phyloP scores from a whole-genome alignment of 108 stramenopile genomes.

The Fistulifera pelliculosa region DNA sequence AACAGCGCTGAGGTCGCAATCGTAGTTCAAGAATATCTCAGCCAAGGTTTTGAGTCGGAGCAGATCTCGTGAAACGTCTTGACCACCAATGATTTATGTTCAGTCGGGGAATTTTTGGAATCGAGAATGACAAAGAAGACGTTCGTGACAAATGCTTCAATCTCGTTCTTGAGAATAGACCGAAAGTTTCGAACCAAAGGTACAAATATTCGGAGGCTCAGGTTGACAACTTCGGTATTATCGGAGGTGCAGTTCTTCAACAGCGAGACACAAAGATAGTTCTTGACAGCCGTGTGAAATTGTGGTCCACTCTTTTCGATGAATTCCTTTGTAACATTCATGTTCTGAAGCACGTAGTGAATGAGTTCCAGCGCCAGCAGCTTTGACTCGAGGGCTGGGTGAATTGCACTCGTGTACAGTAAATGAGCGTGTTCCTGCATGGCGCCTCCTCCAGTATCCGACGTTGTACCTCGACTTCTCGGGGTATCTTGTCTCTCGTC shows the following conservation, averaged over 20 bases:
- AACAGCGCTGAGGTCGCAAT: constrained; percentile 91
- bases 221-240: constrained; percentile 77
- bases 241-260: constrained; percentile 91
- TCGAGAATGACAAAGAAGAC: constrained; percentile 97
- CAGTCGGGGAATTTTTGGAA: constrained; percentile 82
- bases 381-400: constrained; percentile 79
- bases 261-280: constrained; percentile 87
- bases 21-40: constrained; percentile 98
- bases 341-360: constrained; percentile 72
- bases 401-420: constrained; percentile 30
- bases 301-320: constrained; percentile 54
- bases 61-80: constrained; percentile 88
- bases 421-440: constrained; percentile 1
- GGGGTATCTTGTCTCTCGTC: constrained; percentile 13
- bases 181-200: constrained; percentile 86
- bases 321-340: constrained; percentile 53
- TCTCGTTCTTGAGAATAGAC: constrained; percentile 81
- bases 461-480: neutral
- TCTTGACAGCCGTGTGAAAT: constrained; percentile 85
- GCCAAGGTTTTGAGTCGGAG: constrained; percentile 80
- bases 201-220: constrained; percentile 91
- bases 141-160: constrained; percentile 97
- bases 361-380: constrained; percentile 91
- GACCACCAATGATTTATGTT: constrained; percentile 91
- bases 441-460: neutral